A percentile compares a stretch with the other conserved stretches of the same genome.
phyloP scores from a whole-genome alignment of 129 eudicot genomes.

The Saposhnikovia divaricata region DNA sequence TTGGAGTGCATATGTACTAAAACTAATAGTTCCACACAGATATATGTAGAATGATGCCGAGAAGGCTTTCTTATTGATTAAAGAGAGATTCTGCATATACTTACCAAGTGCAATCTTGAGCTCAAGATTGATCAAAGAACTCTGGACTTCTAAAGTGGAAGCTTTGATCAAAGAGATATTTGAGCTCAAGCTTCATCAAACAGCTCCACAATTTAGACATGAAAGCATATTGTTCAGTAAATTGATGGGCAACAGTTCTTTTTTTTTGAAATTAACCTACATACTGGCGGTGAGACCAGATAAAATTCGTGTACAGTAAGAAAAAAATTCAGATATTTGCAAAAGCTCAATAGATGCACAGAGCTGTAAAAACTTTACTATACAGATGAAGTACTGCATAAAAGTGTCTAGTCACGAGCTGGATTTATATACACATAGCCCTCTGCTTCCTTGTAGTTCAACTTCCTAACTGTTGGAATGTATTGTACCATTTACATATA shows the following conservation, averaged over 20 bases:
- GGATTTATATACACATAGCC: not conserved
- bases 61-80: not conserved
- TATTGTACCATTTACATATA: slow-evolving; percentile 1
- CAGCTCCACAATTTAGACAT: not conserved
- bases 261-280: not conserved
- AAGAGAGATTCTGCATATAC: not conserved
- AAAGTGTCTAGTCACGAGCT: not conserved
- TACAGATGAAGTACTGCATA: not conserved
- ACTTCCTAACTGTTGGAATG: not conserved
- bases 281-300: not conserved
- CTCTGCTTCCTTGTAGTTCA: not conserved
- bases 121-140: not conserved
- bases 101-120: not conserved
- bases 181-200: not conserved
- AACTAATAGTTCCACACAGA: not conserved
- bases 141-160: not conserved
- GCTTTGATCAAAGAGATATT: not conserved
- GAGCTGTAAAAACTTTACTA: not conserved
- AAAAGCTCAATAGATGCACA: not conserved
- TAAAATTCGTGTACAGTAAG: not conserved
- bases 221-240: not conserved
- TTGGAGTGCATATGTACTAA: not conserved
- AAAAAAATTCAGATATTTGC: not conserved
- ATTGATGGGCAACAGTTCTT: not conserved
- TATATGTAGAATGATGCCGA: not conserved